phyloP scores from a whole-genome alignment of 495 filamentous ascomycete genomes.

The Xylaria castorea region DNA sequence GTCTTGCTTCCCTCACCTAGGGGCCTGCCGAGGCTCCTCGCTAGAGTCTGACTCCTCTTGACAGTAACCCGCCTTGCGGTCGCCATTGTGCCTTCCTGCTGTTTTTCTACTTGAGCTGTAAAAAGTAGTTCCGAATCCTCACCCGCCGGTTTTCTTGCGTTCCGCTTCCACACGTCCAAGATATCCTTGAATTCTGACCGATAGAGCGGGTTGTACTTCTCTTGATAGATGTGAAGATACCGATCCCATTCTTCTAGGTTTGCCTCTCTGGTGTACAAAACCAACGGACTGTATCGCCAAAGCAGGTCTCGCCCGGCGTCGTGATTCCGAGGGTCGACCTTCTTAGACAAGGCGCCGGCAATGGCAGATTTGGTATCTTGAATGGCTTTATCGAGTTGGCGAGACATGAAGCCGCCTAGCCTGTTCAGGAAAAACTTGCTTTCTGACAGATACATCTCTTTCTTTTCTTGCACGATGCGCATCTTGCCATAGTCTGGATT shows the following conservation, averaged over 20 bases:
- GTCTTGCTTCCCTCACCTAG: conserved; percentile 66
- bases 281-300: conserved; percentile 83
- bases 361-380: conserved; percentile 66
- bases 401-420: conserved; percentile 78
- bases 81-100: conserved; percentile 70
- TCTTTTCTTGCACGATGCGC: conserved; percentile 92
- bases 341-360: conserved; percentile 59
- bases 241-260: conserved; percentile 80
- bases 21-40: conserved; percentile 76
- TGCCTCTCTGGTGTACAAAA: conserved; percentile 86
- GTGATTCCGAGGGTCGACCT: conserved; percentile 60
- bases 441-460: conserved; percentile 80
- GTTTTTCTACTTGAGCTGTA: conserved; percentile 85
- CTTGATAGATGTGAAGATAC: conserved; percentile 79
- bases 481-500: conserved; percentile 87
- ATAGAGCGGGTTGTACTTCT: conserved; percentile 75
- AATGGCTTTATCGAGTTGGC: conserved; percentile 78
- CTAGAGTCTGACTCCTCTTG: conserved; percentile 79
- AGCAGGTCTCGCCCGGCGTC: conserved; percentile 62
- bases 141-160: conserved; percentile 74
- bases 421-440: conserved; percentile 74
- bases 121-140: conserved; percentile 92
- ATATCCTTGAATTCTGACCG: conserved; percentile 84
- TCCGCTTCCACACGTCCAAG: conserved; percentile 79
- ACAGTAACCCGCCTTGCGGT: conserved; percentile 92